Percentiles rank a stretch among this genome's conserved stretches.
phyloP scores from a whole-genome alignment of 768 basidiomycete genomes.

The Suillus lakei region DNA sequence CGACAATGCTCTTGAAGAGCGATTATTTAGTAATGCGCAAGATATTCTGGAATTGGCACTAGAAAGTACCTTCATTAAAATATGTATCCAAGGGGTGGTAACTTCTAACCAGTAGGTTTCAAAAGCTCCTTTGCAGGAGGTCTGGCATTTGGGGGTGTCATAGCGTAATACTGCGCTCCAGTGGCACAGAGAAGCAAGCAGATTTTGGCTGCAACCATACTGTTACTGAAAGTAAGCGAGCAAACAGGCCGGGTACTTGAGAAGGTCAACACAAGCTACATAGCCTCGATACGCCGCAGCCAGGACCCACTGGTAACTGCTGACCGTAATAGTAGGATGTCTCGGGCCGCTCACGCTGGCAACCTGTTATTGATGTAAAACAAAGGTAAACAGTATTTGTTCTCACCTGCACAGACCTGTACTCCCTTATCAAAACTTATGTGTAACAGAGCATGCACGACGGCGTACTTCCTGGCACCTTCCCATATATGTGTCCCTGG shows the following conservation, averaged over 20 bases:
- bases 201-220: constrained; percentile 5
- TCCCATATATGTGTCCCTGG: not conserved
- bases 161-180: not conserved
- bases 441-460: too few relatives aligned
- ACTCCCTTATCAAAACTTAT: too few relatives aligned
- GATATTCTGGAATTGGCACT: not conserved
- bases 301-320: too few relatives aligned
- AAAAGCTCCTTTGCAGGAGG: constrained; percentile 7
- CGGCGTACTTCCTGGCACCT: not conserved
- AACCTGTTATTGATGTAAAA: too few relatives aligned
- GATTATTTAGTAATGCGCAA: not conserved
- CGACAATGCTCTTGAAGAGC: not conserved
- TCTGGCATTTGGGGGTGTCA: constrained; percentile 9
- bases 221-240: not conserved
- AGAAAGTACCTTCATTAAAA: not conserved
- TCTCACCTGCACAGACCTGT: too few relatives aligned
- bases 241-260: not conserved
- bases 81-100: not conserved
- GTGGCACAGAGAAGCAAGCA: constrained; percentile 3
- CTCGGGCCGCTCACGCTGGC: too few relatives aligned
- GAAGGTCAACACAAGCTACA: too few relatives aligned
- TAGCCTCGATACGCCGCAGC: too few relatives aligned
- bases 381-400: not conserved
- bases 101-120: not conserved
- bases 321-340: too few relatives aligned